Evolutionary conservation across 1,284 basidiomycete species (phyloP).

Genomic region (Porodaedalea pini): DNA sequence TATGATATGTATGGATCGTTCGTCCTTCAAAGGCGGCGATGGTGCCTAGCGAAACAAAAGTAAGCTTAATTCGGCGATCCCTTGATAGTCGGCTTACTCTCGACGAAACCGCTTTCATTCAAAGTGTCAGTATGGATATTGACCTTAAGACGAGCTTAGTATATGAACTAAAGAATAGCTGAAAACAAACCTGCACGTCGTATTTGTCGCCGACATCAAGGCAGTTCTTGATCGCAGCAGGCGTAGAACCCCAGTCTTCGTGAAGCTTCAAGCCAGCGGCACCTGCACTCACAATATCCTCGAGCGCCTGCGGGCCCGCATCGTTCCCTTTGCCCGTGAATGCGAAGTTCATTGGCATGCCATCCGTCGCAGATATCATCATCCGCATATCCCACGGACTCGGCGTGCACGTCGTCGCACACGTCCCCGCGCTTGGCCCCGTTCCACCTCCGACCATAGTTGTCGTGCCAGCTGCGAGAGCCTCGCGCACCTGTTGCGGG

Average conservation of each 20-base stretch:
- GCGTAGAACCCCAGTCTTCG: conserved; percentile 98
- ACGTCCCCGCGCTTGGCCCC: conserved; percentile 86
- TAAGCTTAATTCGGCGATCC: conserved; percentile 19
- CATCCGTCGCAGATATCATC: conserved; percentile 89
- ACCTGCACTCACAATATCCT: conserved; percentile 85
- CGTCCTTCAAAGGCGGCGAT: conserved; percentile 87
- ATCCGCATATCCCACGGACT: conserved; percentile 82
- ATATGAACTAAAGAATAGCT: too few species aligned
- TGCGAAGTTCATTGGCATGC: conserved; percentile 87
- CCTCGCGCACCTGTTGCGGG: conserved; percentile 81
- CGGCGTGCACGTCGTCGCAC: conserved; percentile 94
- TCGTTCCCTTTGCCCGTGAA: conserved; percentile 97
- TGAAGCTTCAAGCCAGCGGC: conserved; percentile 93
- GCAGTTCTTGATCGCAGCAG: conserved; percentile 76
- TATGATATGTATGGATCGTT: conserved; percentile 98
- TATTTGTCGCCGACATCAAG: conserved; percentile 87
- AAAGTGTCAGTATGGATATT: conserved; percentile 98
- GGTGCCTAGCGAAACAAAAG: conserved; percentile 54
- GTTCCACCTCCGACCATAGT: conserved; percentile 93
- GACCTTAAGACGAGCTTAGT: too few species aligned
- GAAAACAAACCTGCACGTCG: conserved; percentile 79
- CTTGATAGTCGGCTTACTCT: conserved; percentile 51
- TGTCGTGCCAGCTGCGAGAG: conserved; percentile 72
- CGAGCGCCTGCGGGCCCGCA: conserved; percentile 65
- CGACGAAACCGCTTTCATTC: conserved; percentile 92